Base-by-base conservation (phyloP, 2,329 filamentous ascomycete species). In the Trichoderma koningii region DNA sequence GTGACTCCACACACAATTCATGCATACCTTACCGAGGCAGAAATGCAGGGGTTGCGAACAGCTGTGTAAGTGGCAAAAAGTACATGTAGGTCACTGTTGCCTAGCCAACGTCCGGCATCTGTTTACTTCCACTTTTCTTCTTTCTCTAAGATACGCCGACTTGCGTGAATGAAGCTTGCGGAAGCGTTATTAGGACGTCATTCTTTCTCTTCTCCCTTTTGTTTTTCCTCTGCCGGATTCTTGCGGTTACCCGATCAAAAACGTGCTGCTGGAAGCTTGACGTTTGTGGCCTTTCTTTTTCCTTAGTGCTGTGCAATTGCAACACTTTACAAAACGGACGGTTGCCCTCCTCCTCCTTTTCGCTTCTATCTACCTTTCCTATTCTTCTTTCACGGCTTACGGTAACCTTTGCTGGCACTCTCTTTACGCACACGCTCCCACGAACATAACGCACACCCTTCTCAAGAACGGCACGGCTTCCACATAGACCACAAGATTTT, bases 21-120 rank as follows among this genome's bases (percentile, higher is more conserved):
- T 55, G 59, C 59, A 63, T 53, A n/a, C 48, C 50, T 34, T 34
- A 6, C 9, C 17, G 15, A 17, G 15, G n/a, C 26, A 19, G 34
- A 34, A 7, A 38, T 38, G 34, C 60, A 55, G 41, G 51, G 50
- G 28, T 38, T 38, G 12, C 34, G 34, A 14, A 3, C 2, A 14
- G 34, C 10, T 38, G 34, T 38, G 34, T 38, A 38, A 38, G 34
- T 47, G 26, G 42, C 41, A 34, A 23, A 23, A 38, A 38, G 5
- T 3, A 38, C 21, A 23, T 23, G 21, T 23, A 38, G 34, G 34
- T 38, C 19, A 5, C 41, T 19, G 60, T 63, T 44, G 26, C 60
- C 50, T 42, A 26, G 60, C 60, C 60, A 63, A 63, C 60, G 60
- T 45, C 44, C 50, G 61, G 52, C 55, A 48, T 59, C 51, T 56